Conservation (phyloP, 2,329 filamentous ascomycete species). For the Apiospora aurea region DNA sequence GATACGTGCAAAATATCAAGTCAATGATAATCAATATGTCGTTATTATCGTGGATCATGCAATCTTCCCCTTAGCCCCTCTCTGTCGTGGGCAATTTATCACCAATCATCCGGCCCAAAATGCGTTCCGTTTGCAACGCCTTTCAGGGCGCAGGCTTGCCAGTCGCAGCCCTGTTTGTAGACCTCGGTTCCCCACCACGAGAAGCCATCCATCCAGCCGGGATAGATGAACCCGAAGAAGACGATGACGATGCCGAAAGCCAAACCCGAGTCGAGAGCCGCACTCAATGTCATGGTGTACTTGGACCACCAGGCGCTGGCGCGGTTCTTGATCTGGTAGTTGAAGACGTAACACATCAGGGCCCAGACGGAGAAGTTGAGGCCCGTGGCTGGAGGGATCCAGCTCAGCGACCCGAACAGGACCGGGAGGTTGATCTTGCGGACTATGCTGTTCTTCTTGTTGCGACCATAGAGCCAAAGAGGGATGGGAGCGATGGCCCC, state of each 20-base stretch:
- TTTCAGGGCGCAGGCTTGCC: conserved; percentile 78
- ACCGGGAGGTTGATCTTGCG: conserved; percentile 84
- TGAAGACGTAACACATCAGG: conserved; percentile 85
- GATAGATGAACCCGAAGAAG: conserved; percentile 87
- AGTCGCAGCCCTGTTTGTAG: conserved; percentile 85
- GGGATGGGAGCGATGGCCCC: conserved; percentile 77
- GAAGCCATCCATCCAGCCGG: conserved; percentile 75
- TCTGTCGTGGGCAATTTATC: conserved; percentile 23
- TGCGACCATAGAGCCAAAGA: conserved; percentile 74
- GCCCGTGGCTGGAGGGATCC: conserved; percentile 87
- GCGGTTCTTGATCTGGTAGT: conserved; percentile 74
- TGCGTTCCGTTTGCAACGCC: conserved; percentile 66
- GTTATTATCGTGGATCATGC: conserved; percentile 8
- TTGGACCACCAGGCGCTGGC: conserved; percentile 85
- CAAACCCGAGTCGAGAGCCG: conserved; percentile 81
- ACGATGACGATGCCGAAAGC: conserved; percentile 84
- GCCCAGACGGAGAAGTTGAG: conserved; percentile 91
- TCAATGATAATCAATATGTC: background rate
- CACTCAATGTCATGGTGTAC: conserved; percentile 88
- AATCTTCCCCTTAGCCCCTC: background rate
- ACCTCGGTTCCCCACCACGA: conserved; percentile 91
- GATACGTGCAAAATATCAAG: background rate
- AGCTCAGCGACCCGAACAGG: conserved; percentile 81
- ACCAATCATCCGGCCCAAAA: conserved; percentile 73
- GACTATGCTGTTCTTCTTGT: conserved; percentile 66